A percentile compares a stretch with the other conserved stretches of the same genome.
Evolutionary conservation across 164 flowering plant species (phyloP).

Genomic region (Paratinospora sagittata): DNA sequence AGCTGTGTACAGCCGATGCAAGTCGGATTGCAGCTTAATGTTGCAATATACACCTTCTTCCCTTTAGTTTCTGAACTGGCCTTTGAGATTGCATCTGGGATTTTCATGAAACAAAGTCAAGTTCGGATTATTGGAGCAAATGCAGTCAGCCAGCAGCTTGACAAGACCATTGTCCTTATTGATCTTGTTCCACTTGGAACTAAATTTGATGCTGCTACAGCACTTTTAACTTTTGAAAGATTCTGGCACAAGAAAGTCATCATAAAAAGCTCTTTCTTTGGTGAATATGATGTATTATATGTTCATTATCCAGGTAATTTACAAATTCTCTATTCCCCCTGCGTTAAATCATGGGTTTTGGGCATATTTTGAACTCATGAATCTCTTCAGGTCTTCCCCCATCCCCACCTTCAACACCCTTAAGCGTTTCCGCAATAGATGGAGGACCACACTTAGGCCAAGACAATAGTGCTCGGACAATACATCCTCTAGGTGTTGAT

Average conservation of each 20-base stretch:
- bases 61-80: slow-evolving; percentile 79
- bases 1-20: slow-evolving; percentile 72
- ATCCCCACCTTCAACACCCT: slow-evolving; percentile 52
- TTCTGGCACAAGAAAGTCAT: slow-evolving; percentile 57
- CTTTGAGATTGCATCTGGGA: slow-evolving; percentile 55
- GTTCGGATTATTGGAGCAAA: slow-evolving; percentile 73
- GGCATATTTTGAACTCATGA: slow-evolving; percentile 20
- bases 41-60: slow-evolving; percentile 68
- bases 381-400: slow-evolving; percentile 53
- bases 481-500: slow-evolving; percentile 82
- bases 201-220: slow-evolving; percentile 55
- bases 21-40: slow-evolving; percentile 59
- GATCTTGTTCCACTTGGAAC: slow-evolving; percentile 65
- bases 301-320: slow-evolving; percentile 65
- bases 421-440: slow-evolving; percentile 32
- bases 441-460: slow-evolving; percentile 46
- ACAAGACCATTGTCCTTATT: slow-evolving; percentile 48
- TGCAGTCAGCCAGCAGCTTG: slow-evolving; percentile 51
- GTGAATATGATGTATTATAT: slow-evolving; percentile 63
- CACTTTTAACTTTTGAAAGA: slow-evolving; percentile 45
- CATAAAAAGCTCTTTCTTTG: slow-evolving; percentile 43
- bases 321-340: neutral
- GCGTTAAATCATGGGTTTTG: slow-evolving; percentile 20
- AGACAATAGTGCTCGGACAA: slow-evolving; percentile 36
- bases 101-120: slow-evolving; percentile 71